A percentile compares a stretch with the other conserved stretches of the same genome.
Evolutionary conservation across 2,329 filamentous ascomycete genomes (phyloP).

Genomic region (Penicillium sp.): DNA sequence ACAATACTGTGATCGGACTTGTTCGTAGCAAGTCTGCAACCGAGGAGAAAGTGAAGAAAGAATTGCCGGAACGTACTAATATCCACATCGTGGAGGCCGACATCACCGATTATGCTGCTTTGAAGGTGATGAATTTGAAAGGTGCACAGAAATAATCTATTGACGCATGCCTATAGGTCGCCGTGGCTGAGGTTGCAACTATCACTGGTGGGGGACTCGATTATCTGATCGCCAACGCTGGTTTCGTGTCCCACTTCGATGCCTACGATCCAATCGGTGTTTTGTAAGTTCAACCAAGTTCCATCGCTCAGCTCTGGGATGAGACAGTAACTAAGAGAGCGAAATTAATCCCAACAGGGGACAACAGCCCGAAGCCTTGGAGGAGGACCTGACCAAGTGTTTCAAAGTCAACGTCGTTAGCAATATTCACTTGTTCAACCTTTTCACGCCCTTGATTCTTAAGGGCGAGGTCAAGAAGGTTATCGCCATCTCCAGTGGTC

Average conservation of each 20-base stretch:
- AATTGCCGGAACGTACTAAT: slow-evolving; percentile 24
- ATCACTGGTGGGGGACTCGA: slow-evolving; percentile 46
- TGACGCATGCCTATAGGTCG: slow-evolving; percentile 4
- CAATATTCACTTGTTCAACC: slow-evolving; percentile 58
- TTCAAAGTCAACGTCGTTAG: slow-evolving; percentile 58
- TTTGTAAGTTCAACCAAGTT: slow-evolving; percentile 17
- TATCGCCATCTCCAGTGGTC: slow-evolving; percentile 55
- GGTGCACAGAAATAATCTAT: neutral
- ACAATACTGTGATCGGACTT: slow-evolving; percentile 54
- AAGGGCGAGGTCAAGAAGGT: slow-evolving; percentile 60
- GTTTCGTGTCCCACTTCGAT: slow-evolving; percentile 35
- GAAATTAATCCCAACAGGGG: slow-evolving; percentile 27
- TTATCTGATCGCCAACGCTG: slow-evolving; percentile 54
- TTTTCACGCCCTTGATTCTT: slow-evolving; percentile 58
- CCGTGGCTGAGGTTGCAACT: slow-evolving; percentile 20
- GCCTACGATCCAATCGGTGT: slow-evolving; percentile 39
- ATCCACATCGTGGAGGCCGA: slow-evolving; percentile 13
- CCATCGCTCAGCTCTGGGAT: neutral
- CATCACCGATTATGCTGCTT: slow-evolving; percentile 7
- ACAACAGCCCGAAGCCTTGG: slow-evolving; percentile 39
- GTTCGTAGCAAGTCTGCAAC: slow-evolving; percentile 53
- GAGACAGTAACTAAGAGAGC: too few relatives aligned
- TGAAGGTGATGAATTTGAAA: neutral
- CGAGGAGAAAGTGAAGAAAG: slow-evolving; percentile 48
- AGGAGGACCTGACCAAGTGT: slow-evolving; percentile 34